Evolutionary conservation across 306 rosid species (phyloP).

Genomic region (Prunus dulcis): DNA sequence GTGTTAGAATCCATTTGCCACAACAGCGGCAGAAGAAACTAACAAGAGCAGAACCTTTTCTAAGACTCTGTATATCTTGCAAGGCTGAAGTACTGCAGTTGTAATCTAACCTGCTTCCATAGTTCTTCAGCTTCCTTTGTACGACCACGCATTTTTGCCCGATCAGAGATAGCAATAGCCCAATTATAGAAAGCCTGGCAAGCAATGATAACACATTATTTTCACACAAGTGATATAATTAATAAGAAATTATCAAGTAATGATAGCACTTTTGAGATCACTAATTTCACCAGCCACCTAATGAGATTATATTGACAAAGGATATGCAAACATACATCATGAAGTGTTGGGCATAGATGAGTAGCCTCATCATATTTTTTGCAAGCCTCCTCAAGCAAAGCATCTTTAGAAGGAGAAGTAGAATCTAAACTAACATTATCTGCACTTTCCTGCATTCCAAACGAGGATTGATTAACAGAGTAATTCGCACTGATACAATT

Average conservation of each 20-base stretch:
- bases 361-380: constrained; percentile 97
- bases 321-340: constrained; percentile 70
- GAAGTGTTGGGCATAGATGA: constrained; percentile 85
- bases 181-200: constrained; percentile 94
- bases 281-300: not conserved
- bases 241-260: not conserved
- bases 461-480: constrained; percentile 22
- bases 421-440: constrained; percentile 94
- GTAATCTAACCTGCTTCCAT: constrained; percentile 87
- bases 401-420: constrained; percentile 91
- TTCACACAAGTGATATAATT: not conserved
- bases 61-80: constrained; percentile 8
- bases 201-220: constrained; percentile 1
- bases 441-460: constrained; percentile 88
- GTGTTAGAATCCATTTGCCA: not conserved
- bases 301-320: constrained; percentile 17
- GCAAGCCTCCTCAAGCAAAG: constrained; percentile 99
- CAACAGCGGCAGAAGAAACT: not conserved
- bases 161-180: constrained; percentile 99
- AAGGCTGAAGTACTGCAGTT: constrained; percentile 20
- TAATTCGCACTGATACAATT: not conserved
- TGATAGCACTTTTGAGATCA: not conserved
- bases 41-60: constrained; percentile 7
- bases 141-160: constrained; percentile 99
- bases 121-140: constrained; percentile 99